Conservation (phyloP, 108 stramenopile species). For the Schizochytrium sp. region DNA sequence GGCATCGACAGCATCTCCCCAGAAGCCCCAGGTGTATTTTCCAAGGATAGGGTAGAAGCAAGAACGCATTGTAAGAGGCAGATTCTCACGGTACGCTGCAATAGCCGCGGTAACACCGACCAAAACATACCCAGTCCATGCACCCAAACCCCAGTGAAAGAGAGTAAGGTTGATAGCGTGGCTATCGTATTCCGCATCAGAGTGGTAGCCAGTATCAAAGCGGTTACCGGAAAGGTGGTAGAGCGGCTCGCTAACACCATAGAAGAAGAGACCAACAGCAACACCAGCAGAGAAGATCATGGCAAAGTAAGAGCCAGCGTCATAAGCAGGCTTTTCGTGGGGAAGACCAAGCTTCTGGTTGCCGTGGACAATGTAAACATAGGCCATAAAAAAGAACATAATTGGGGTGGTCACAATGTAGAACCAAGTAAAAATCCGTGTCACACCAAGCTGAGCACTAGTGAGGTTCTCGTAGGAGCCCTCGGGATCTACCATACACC, state of each 20-base stretch:
- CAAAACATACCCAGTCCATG: conserved; percentile 76
- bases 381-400: conserved; percentile 41
- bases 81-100: conserved; percentile 70
- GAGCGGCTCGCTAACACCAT: conserved; percentile 77
- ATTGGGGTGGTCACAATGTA: conserved; percentile 52
- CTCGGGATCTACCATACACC: conserved; percentile 29
- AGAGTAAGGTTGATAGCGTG: conserved; percentile 75
- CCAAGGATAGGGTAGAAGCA: conserved; percentile 79
- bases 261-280: conserved; percentile 78
- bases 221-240: conserved; percentile 69
- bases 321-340: conserved; percentile 73
- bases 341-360: conserved; percentile 76
- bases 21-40: conserved; percentile 79
- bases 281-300: conserved; percentile 81
- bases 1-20: conserved; percentile 79
- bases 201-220: conserved; percentile 72
- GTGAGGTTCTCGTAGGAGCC: conserved; percentile 27
- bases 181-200: conserved; percentile 65
- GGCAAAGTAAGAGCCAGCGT: conserved; percentile 74
- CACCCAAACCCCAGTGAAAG: conserved; percentile 80
- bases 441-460: neutral
- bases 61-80: conserved; percentile 76
- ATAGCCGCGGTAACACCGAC: conserved; percentile 74
- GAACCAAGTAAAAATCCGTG: conserved; percentile 62
- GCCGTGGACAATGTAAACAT: conserved; percentile 64